Percentiles rank a stretch among this genome's conserved stretches.
phyloP scores from a whole-genome alignment of 495 filamentous ascomycete genomes.

The Evansstolkia leycettana region DNA sequence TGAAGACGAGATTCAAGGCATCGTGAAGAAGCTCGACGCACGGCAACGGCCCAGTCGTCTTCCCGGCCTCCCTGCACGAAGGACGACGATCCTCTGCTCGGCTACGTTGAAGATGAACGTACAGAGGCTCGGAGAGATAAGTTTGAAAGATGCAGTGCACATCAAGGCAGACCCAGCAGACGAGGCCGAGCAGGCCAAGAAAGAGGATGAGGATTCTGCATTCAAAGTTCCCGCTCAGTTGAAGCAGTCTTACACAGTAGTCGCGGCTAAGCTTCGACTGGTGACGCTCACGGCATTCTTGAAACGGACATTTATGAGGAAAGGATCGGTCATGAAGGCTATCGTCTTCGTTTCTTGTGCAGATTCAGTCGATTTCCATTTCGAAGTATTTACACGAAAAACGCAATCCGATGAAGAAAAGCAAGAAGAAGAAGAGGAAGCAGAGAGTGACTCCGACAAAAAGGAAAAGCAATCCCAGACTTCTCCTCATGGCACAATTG shows the following conservation, averaged over 20 bases:
- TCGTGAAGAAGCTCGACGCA: constrained; percentile 60
- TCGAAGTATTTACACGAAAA: constrained; percentile 62
- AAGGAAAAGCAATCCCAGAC: constrained; percentile 13
- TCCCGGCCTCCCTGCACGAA: constrained; percentile 53
- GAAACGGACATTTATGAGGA: constrained; percentile 73
- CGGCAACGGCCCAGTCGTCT: constrained; percentile 31
- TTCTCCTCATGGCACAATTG: constrained; percentile 37
- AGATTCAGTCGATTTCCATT: constrained; percentile 94
- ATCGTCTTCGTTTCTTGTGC: constrained; percentile 96
- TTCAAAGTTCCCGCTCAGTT: constrained; percentile 90
- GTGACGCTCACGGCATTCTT: constrained; percentile 76
- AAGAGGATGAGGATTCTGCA: constrained; percentile 32
- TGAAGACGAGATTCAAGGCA: constrained; percentile 72
- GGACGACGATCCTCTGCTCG: constrained; percentile 87
- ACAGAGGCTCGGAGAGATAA: constrained; percentile 82
- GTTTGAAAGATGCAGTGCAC: constrained; percentile 82
- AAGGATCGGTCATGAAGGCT: constrained; percentile 82
- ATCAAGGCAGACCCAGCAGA: constrained; percentile 54
- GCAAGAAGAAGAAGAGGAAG: constrained; percentile 11
- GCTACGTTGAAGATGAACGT: constrained; percentile 97
- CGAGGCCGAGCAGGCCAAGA: constrained; percentile 23
- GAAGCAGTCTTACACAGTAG: constrained; percentile 77
- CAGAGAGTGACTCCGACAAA: constrained; percentile 10
- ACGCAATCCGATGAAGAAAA: constrained; percentile 16
- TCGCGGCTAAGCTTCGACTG: constrained; percentile 77